phyloP scores from a whole-genome alignment of 139 green algal species.

The Gonium pectorale region DNA sequence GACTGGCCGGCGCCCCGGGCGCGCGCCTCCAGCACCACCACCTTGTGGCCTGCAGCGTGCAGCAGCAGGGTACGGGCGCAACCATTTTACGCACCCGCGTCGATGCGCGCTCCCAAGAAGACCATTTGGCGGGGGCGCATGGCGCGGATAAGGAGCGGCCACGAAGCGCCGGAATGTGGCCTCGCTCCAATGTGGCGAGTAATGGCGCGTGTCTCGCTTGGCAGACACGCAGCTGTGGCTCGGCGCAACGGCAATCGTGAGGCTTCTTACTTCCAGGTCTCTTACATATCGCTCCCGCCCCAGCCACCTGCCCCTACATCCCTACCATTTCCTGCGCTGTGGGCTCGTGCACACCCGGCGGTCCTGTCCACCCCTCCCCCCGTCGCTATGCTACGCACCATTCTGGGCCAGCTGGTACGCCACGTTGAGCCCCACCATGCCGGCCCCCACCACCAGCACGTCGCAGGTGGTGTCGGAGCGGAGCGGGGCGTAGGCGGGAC shows the following conservation, averaged over 20 bases:
- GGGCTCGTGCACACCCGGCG: neutral
- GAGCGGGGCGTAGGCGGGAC: neutral
- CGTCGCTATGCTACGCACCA: neutral
- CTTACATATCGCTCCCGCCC: too few relatives aligned
- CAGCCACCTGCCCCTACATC: too few relatives aligned
- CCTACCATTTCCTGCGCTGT: neutral
- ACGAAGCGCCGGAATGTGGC: too few relatives aligned
- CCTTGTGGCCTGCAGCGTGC: conserved; percentile 62
- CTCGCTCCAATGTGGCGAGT: too few relatives aligned
- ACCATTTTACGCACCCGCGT: neutral
- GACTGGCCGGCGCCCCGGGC: conserved; percentile 71
- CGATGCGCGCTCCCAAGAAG: neutral
- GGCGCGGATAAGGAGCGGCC: neutral
- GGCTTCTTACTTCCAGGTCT: neutral
- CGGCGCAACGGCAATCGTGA: neutral
- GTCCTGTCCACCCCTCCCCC: neutral
- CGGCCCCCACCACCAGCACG: conserved; percentile 49
- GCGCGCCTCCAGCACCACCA: conserved; percentile 75
- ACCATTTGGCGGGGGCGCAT: neutral
- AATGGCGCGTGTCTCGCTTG: too few relatives aligned
- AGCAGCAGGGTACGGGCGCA: neutral
- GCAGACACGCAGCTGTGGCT: neutral
- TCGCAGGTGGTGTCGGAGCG: neutral
- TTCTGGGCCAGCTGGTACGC: conserved; percentile 41
- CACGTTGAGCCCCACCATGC: conserved; percentile 44